phyloP scores from a whole-genome alignment of 164 flowering plant species.

The Pachysandra terminalis region DNA sequence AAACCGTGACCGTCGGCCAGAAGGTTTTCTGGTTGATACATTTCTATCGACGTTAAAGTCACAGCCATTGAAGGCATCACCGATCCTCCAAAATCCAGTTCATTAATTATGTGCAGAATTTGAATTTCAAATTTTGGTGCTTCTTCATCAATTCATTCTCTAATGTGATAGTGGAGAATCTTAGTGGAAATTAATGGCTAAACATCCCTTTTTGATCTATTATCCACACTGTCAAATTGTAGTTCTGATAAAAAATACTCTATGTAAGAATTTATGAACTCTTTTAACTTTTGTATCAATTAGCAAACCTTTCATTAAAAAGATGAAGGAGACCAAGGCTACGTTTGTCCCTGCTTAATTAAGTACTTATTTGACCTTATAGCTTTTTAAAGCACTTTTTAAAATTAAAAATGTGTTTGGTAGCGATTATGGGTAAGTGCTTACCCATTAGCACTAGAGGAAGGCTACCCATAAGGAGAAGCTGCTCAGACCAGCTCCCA shows the following conservation, averaged over 20 bases:
- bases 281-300: neutral
- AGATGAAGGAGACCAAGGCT: neutral
- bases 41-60: neutral
- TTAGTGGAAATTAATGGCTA: neutral
- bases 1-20: too few species aligned
- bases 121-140: neutral
- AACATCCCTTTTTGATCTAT: neutral
- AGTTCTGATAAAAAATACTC: neutral
- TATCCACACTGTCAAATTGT: too few species aligned
- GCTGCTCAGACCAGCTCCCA: too few species aligned
- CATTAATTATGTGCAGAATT: neutral
- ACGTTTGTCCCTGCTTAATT: too few species aligned
- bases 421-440: too few species aligned
- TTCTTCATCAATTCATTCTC: neutral
- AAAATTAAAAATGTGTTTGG: too few species aligned
- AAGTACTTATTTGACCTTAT: too few species aligned
- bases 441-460: too few species aligned
- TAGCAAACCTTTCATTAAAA: neutral
- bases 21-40: too few species aligned
- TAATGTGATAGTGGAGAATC: neutral
- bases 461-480: too few species aligned
- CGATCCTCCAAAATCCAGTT: neutral
- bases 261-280: neutral
- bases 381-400: too few species aligned
- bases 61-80: neutral